A percentile compares a stretch with the other conserved stretches of the same genome.
Evolutionary conservation across 2,329 filamentous ascomycete species (phyloP).

Genomic region (Xylaria sp.): DNA sequence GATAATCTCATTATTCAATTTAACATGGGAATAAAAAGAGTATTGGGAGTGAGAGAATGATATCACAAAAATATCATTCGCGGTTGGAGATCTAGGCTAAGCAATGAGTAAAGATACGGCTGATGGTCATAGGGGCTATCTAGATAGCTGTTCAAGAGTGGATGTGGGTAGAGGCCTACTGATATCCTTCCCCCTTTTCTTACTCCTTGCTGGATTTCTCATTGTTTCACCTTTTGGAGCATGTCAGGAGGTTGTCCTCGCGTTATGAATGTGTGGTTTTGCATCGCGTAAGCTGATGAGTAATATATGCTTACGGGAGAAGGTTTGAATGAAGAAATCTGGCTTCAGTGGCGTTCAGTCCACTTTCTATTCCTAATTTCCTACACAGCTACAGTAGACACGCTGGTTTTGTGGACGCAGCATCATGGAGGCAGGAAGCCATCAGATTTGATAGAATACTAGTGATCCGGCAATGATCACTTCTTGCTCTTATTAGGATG

Average conservation of each 20-base stretch:
- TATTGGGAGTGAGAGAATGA: no score
- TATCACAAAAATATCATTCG: no score
- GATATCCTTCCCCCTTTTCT: background rate
- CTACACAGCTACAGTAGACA: background rate
- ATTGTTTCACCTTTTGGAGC: no score
- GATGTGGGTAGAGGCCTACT: no score
- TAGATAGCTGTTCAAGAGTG: no score
- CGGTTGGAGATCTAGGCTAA: no score
- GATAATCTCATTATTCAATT: no score
- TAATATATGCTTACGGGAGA: background rate
- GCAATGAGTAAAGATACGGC: no score
- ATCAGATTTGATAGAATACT: slow-evolving; percentile 2
- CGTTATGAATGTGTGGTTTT: background rate
- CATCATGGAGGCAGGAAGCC: background rate
- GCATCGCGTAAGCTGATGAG: background rate
- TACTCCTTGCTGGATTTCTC: background rate
- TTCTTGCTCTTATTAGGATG: background rate
- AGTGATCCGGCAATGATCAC: background rate
- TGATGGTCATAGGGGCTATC: no score
- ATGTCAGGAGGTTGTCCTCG: background rate
- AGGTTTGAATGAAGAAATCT: no score
- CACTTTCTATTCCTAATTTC: background rate
- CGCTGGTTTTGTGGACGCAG: background rate
- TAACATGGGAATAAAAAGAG: no score
- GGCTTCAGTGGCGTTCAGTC: background rate